Evolutionary conservation across 176 grass and related monocot species (phyloP).

Genomic region (Typha latifolia): DNA sequence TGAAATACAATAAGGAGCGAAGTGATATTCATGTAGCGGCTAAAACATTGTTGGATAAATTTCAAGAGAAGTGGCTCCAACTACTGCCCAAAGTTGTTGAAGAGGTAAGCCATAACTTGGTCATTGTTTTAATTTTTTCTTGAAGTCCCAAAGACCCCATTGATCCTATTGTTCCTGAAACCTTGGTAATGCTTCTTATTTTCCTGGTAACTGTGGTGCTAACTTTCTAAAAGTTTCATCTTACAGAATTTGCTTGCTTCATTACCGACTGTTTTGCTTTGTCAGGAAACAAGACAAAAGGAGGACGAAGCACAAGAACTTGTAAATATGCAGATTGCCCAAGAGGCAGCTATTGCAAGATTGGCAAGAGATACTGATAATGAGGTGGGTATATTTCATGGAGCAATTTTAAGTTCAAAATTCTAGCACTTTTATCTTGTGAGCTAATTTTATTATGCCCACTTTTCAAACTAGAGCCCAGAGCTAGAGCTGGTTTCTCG

Average conservation of each 20-base stretch:
- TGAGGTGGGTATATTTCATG: slow-evolving; percentile 37
- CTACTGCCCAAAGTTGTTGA: slow-evolving; percentile 75
- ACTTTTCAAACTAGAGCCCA: too few relatives aligned
- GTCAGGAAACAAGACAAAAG: slow-evolving; percentile 73
- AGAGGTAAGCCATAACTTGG: slow-evolving; percentile 42
- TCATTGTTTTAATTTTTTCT: not conserved
- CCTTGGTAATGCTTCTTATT: too few relatives aligned
- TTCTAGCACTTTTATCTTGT: too few relatives aligned
- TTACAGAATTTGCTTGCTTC: slow-evolving; percentile 3
- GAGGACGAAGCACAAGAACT: slow-evolving; percentile 48
- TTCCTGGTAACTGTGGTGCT: not conserved
- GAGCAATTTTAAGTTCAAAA: not conserved
- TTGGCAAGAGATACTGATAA: slow-evolving; percentile 71
- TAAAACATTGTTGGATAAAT: slow-evolving; percentile 72
- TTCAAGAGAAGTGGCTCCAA: slow-evolving; percentile 82
- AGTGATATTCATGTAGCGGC: slow-evolving; percentile 68
- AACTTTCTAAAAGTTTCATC: slow-evolving; percentile 4
- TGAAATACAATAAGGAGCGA: slow-evolving; percentile 71
- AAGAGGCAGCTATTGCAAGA: slow-evolving; percentile 48
- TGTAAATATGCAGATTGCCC: slow-evolving; percentile 29
- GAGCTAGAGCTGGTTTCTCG: too few relatives aligned
- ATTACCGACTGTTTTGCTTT: slow-evolving; percentile 15
- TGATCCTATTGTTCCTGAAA: too few relatives aligned
- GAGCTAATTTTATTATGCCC: too few relatives aligned
- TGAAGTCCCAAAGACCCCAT: not conserved